phyloP scores from a whole-genome alignment of 2,329 filamentous ascomycete genomes.

The Ascochyta lentis region DNA sequence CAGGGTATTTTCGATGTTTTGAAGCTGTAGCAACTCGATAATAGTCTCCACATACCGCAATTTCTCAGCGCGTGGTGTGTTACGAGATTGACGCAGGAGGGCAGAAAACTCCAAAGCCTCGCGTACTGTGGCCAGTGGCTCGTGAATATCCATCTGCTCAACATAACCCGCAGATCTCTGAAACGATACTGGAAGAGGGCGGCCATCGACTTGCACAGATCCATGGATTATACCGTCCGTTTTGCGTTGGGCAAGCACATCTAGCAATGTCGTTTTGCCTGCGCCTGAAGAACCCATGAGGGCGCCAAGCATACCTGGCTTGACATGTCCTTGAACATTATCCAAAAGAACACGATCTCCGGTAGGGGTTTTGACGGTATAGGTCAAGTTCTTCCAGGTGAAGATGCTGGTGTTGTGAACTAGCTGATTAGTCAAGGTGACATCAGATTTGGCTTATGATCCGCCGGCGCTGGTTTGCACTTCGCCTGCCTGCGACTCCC shows the following conservation, averaged over 20 bases:
- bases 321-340: constrained; percentile 60
- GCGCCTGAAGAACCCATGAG: constrained; percentile 41
- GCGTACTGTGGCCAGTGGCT: constrained; percentile 31
- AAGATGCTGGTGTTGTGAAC: constrained; percentile 63
- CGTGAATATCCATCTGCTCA: constrained; percentile 40
- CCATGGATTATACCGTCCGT: constrained; percentile 36
- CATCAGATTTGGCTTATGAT: background rate
- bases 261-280: constrained; percentile 44
- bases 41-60: constrained; percentile 33
- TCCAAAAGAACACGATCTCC: constrained; percentile 55
- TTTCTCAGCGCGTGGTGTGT: constrained; percentile 27
- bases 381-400: constrained; percentile 65
- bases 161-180: constrained; percentile 41
- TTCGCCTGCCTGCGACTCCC: too few species aligned
- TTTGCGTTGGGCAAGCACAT: constrained; percentile 37
- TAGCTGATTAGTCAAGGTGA: constrained; percentile 50
- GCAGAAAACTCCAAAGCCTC: constrained; percentile 39
- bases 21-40: constrained; percentile 31
- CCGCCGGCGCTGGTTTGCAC: too few species aligned
- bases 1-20: constrained; percentile 28
- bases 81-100: constrained; percentile 31
- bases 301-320: constrained; percentile 56
- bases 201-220: constrained; percentile 34
- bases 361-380: constrained; percentile 60
- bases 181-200: constrained; percentile 30